Evolutionary conservation across 1,284 basidiomycete genomes (phyloP).

Genomic region (Malassezia equina): DNA sequence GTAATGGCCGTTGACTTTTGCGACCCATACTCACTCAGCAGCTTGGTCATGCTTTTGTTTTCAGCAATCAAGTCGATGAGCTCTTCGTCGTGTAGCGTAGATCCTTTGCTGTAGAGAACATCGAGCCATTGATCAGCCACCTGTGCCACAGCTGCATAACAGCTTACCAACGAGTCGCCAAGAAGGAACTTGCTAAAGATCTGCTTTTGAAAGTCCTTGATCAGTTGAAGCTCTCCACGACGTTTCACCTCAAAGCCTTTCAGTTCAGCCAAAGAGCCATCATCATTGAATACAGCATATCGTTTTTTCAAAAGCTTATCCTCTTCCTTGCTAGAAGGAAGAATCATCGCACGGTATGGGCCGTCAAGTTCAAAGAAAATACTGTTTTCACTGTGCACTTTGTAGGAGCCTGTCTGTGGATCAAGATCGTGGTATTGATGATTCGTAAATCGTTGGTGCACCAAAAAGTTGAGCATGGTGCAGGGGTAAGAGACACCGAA

Average conservation of each 20-base stretch:
- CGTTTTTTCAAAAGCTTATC: slow-evolving; percentile 98
- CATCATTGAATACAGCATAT: slow-evolving; percentile 98
- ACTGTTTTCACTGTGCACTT: slow-evolving; percentile 89
- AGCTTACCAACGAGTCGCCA: slow-evolving; percentile 83
- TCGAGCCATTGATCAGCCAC: slow-evolving; percentile 97
- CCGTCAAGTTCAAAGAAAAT: slow-evolving; percentile 99
- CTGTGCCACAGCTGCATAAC: slow-evolving; percentile 84
- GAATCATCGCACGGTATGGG: slow-evolving; percentile 96
- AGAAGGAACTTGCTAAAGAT: slow-evolving; percentile 96
- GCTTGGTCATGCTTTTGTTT: slow-evolving; percentile 95
- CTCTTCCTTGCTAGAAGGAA: slow-evolving; percentile 97
- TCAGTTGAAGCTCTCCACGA: slow-evolving; percentile 90
- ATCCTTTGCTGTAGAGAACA: slow-evolving; percentile 77
- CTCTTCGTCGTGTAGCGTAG: slow-evolving; percentile 76
- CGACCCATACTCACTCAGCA: slow-evolving; percentile 83
- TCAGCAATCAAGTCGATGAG: slow-evolving; percentile 96
- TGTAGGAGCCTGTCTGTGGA: slow-evolving; percentile 59
- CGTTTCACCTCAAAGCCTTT: slow-evolving; percentile 99
- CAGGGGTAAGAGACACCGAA: slow-evolving; percentile 94
- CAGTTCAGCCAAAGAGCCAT: slow-evolving; percentile 88
- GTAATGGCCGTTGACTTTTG: slow-evolving; percentile 98
- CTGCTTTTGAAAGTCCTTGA: slow-evolving; percentile 99
- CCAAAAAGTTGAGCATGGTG: slow-evolving; percentile 98
- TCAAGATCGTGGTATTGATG: slow-evolving; percentile 94
- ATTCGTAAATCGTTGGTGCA: slow-evolving; percentile 90